These are phyloP conservation scores for Inga leiocalycina DNA, from an alignment of 306 rosid species.

Conservation along the genomic window DNA sequence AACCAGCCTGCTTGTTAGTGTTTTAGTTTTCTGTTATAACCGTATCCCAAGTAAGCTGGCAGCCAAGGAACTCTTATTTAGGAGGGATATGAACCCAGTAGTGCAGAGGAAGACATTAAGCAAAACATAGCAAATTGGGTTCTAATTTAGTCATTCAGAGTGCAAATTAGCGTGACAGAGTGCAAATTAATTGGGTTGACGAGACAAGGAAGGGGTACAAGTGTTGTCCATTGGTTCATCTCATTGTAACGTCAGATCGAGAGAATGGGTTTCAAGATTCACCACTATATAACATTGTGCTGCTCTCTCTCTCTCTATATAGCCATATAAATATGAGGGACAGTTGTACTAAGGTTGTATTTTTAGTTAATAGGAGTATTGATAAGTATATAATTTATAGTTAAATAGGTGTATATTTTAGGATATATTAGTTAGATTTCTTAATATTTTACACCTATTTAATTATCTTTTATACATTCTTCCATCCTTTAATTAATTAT, in stretches of 20 bases:
- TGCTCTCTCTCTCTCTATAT: neutral
- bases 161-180: neutral
- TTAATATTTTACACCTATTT: too few species aligned
- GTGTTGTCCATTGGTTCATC: neutral
- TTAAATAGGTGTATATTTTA: too few species aligned
- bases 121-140: neutral
- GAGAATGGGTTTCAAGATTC: neutral
- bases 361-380: neutral
- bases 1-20: neutral
- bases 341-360: neutral
- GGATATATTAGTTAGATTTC: too few species aligned
- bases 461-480: too few species aligned
- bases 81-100: neutral
- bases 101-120: neutral
- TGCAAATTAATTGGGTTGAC: neutral
- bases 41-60: neutral
- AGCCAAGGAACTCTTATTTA: neutral
- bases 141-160: neutral
- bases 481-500: too few species aligned
- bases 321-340: neutral
- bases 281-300: neutral
- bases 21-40: neutral
- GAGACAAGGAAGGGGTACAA: neutral
- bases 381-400: too few species aligned
- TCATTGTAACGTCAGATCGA: neutral